Conservation (phyloP, 257 asterid species). For the Galeopsis tetrahit region DNA sequence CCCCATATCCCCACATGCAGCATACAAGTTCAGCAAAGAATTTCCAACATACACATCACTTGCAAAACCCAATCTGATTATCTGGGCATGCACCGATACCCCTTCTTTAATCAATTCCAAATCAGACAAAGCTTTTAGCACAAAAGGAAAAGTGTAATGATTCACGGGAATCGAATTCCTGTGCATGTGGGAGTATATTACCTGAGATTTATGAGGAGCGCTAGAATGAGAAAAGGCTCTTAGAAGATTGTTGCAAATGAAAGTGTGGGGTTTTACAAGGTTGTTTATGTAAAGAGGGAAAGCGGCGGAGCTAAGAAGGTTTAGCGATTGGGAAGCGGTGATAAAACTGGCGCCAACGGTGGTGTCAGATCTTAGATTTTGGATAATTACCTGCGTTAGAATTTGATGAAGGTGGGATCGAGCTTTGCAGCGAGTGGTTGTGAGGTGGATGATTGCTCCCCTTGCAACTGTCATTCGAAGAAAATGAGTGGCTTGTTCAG, state of each 20-base stretch:
- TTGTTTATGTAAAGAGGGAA: conserved; percentile 57
- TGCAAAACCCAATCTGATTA: conserved; percentile 46
- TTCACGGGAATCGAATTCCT: conserved; percentile 40
- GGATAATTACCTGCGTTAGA: conserved; percentile 58
- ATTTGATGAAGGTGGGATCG: conserved; percentile 55
- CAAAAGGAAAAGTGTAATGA: conserved; percentile 63
- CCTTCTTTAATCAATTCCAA: conserved; percentile 51
- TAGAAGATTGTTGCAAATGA: conserved; percentile 69
- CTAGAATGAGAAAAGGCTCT: conserved; percentile 60
- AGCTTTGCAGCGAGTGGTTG: conserved; percentile 35
- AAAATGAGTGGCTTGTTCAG: background rate
- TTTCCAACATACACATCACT: conserved; percentile 69
- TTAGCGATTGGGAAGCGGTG: conserved; percentile 49
- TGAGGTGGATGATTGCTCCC: conserved; percentile 37
- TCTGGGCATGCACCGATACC: conserved; percentile 50
- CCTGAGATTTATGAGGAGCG: conserved; percentile 38
- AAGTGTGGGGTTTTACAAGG: conserved; percentile 51
- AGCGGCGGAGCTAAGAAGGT: conserved; percentile 57
- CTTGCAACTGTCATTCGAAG: conserved; percentile 32
- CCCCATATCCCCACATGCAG: conserved; percentile 50
- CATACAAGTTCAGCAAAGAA: conserved; percentile 60
- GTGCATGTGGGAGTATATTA: conserved; percentile 58
- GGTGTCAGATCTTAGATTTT: conserved; percentile 54
- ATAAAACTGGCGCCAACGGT: conserved; percentile 56
- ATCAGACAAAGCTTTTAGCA: conserved; percentile 65